Evolutionary conservation across 129 eudicot genomes (phyloP).

Genomic region (Flaveria ramosissima): DNA sequence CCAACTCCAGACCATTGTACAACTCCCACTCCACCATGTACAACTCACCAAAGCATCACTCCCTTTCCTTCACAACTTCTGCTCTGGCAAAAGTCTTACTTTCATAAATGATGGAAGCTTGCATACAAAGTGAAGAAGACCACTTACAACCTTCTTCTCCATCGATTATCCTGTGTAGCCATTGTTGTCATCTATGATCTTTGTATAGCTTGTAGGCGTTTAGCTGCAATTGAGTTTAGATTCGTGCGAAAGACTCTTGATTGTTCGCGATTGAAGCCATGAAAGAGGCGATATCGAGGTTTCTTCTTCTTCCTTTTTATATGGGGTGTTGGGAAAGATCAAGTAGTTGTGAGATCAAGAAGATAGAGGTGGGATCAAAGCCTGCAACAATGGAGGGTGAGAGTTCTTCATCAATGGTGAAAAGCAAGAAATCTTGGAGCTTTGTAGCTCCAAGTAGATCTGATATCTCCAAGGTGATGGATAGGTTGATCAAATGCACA

Average conservation of each 20-base stretch:
- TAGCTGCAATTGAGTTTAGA: conserved; percentile 26
- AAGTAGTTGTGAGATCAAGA: conserved; percentile 34
- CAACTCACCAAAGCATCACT: background rate
- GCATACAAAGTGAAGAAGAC: conserved; percentile 37
- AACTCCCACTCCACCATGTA: background rate
- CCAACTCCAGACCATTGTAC: conserved; percentile 23
- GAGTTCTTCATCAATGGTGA: conserved; percentile 33
- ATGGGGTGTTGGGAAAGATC: conserved; percentile 51
- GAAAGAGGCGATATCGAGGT: conserved; percentile 49
- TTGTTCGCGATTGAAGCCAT: conserved; percentile 19
- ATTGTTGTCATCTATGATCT: background rate
- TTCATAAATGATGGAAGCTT: conserved; percentile 54
- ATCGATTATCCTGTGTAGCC: conserved; percentile 3
- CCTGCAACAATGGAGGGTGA: conserved; percentile 36
- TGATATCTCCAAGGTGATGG: conserved; percentile 46
- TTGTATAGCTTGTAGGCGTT: conserved; percentile 19
- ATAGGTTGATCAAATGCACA: conserved; percentile 45
- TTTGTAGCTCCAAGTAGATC: conserved; percentile 40
- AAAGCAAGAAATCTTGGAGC: conserved; percentile 43
- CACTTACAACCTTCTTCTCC: conserved; percentile 28
- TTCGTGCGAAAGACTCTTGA: conserved; percentile 24
- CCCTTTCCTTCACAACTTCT: background rate
- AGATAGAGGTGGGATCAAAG: conserved; percentile 26
- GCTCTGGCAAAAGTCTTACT: conserved; percentile 9
- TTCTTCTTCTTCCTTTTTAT: conserved; percentile 55